These are phyloP conservation scores for Eucalyptus regnans DNA, from an alignment of 345 rosid genomes.

Conservation along the genomic window DNA sequence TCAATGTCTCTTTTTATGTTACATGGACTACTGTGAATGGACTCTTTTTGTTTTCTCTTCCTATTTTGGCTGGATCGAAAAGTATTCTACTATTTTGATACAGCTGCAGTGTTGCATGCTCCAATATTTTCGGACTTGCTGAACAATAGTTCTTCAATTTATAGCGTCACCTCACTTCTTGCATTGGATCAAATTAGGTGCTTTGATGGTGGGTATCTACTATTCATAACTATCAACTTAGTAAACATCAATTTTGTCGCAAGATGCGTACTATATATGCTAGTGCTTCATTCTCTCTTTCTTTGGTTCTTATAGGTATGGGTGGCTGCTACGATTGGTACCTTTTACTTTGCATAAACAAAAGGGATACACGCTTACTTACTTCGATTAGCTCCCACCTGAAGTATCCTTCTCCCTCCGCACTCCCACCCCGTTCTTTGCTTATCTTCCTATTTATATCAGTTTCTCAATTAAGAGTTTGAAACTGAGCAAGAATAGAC, in stretches of 20 bases:
- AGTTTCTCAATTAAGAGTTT: neutral
- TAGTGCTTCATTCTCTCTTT: neutral
- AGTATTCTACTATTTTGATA: no score
- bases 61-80: no score
- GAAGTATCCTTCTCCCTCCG: neutral
- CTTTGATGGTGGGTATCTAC: neutral
- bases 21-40: accelerated
- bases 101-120: accelerated
- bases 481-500: neutral
- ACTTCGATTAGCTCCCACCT: neutral
- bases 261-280: neutral
- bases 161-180: accelerated
- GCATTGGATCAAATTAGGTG: neutral
- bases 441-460: neutral
- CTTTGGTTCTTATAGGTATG: neutral
- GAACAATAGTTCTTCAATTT: neutral
- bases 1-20: neutral
- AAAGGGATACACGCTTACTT: no score
- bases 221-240: neutral
- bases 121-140: neutral
- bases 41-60: neutral
- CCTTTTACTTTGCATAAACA: neutral
- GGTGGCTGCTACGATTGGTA: neutral
- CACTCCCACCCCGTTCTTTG: neutral
- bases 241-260: accelerated